These are phyloP conservation scores for Rhodofomes roseus DNA, from an alignment of 1,284 basidiomycete species.

Conservation along the genomic window DNA sequence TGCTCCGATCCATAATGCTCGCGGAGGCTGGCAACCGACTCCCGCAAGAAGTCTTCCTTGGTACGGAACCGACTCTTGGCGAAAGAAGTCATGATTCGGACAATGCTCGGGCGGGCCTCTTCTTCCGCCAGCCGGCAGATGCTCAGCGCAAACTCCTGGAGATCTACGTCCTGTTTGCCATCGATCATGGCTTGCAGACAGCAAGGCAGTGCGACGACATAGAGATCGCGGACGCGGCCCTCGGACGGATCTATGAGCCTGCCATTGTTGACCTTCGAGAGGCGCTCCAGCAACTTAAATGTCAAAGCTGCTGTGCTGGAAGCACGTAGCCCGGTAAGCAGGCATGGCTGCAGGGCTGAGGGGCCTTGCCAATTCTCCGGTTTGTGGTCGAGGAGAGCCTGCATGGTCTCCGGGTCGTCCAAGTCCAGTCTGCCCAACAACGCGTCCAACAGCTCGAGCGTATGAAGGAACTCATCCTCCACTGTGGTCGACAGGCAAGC, in stretches of 20 bases:
- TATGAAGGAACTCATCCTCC: constrained; percentile 77
- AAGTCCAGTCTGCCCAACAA: constrained; percentile 76
- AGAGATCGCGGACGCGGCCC: constrained; percentile 79
- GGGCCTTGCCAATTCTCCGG: constrained; percentile 75
- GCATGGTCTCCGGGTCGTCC: constrained; percentile 59
- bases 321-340: constrained; percentile 82
- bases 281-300: constrained; percentile 64
- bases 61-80: constrained; percentile 87
- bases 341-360: constrained; percentile 67
- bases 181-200: constrained; percentile 78
- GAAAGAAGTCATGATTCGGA: constrained; percentile 87
- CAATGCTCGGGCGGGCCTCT: constrained; percentile 73
- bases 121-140: constrained; percentile 71
- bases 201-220: constrained; percentile 85
- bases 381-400: constrained; percentile 62
- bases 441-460: constrained; percentile 64
- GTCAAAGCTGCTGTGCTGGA: constrained; percentile 67
- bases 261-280: constrained; percentile 62
- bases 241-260: constrained; percentile 72
- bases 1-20: constrained; percentile 73
- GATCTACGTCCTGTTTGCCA: constrained; percentile 55
- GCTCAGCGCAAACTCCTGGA: constrained; percentile 74
- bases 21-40: constrained; percentile 81
- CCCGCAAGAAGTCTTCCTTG: constrained; percentile 90
- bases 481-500: constrained; percentile 84